These are phyloP conservation scores for Phytophthora sojae DNA, from an alignment of 352 stramenopile species.

Conservation along the genomic window DNA sequence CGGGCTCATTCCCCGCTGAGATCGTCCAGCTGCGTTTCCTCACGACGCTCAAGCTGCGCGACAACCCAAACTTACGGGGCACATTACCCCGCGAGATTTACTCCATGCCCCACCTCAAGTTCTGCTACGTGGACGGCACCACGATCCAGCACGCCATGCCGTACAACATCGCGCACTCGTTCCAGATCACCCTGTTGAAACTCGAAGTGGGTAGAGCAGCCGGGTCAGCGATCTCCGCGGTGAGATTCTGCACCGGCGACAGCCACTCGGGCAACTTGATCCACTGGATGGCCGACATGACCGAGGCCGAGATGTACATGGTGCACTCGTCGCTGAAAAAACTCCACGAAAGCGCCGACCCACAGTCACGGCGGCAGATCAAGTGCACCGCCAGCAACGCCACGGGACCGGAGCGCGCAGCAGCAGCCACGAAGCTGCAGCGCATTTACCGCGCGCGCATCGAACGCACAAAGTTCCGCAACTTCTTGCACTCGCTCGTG, in stretches of 20 bases:
- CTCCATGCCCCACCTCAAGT: constrained; percentile 55
- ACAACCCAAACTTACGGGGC: constrained; percentile 57
- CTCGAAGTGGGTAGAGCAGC: not conserved
- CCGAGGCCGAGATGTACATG: constrained; percentile 62
- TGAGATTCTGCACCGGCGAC: constrained; percentile 54
- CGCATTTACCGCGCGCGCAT: constrained; percentile 76
- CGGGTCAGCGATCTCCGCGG: constrained; percentile 37
- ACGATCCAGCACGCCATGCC: constrained; percentile 53
- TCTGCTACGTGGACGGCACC: constrained; percentile 75
- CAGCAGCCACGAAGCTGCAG: constrained; percentile 68
- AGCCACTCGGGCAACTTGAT: constrained; percentile 22
- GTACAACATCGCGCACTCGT: constrained; percentile 52
- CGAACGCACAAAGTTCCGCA: constrained; percentile 64
- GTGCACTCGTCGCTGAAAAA: constrained; percentile 60
- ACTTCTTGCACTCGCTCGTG: constrained; percentile 64
- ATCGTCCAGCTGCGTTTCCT: constrained; percentile 56
- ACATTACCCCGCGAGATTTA: constrained; percentile 40
- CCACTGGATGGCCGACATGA: constrained; percentile 64
- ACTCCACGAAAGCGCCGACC: constrained; percentile 36
- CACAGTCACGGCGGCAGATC: constrained; percentile 23
- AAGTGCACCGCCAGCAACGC: constrained; percentile 61
- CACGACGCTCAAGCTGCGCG: constrained; percentile 61
- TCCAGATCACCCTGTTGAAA: constrained; percentile 70
- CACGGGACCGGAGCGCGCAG: constrained; percentile 66
- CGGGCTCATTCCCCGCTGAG: constrained; percentile 50